Percentiles rank a stretch among this genome's conserved stretches.
These are phyloP conservation scores for Aspergillus ibericus DNA, from an alignment of 2,329 filamentous ascomycete species.

Conservation along the genomic window DNA sequence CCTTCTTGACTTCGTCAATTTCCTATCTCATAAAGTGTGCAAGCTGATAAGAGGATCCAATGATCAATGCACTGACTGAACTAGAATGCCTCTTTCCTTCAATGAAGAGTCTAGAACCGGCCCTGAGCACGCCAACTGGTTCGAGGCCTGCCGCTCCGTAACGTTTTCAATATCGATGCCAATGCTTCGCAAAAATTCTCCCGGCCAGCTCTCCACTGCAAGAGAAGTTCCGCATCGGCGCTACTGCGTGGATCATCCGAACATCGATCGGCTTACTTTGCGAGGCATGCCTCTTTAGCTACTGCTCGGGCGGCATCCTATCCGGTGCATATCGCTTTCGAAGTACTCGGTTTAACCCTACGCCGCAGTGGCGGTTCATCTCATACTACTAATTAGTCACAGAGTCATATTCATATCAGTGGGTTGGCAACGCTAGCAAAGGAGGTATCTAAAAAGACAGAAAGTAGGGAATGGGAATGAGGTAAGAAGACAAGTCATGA, in stretches of 20 bases:
- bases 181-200: not conserved
- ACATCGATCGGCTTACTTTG: not conserved
- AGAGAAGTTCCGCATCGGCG: slow-evolving; percentile 7
- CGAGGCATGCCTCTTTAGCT: not conserved
- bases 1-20: too few species aligned
- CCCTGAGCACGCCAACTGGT: not conserved
- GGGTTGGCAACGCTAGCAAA: not conserved
- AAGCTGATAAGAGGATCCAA: too few species aligned
- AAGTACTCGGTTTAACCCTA: not conserved
- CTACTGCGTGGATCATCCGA: slow-evolving; percentile 7
- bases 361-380: not conserved
- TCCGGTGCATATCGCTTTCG: not conserved
- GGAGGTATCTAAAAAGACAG: not conserved
- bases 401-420: not conserved
- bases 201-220: not conserved
- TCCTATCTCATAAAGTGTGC: too few species aligned
- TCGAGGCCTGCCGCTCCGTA: not conserved
- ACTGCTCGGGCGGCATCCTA: not conserved
- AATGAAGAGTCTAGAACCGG: not conserved
- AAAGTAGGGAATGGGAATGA: not conserved
- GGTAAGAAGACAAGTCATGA: not conserved
- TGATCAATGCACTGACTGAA: too few species aligned
- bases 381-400: not conserved
- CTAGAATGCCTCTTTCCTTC: not conserved
- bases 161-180: not conserved